Evolutionary conservation across 306 rosid genomes (phyloP).

Genomic region (Fragaria ananassa): DNA sequence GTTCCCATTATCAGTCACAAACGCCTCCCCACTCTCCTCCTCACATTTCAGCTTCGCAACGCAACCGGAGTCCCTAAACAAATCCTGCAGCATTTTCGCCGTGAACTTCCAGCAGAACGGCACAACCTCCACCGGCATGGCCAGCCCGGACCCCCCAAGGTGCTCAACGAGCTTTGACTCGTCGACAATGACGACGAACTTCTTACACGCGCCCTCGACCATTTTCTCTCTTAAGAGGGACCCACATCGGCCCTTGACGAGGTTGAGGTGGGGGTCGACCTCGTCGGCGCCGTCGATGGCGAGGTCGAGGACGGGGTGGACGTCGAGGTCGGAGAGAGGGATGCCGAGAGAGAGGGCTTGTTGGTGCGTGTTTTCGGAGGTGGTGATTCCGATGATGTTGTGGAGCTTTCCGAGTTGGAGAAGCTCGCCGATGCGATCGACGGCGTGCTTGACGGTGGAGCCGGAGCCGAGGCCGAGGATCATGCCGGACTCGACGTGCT

Average conservation of each 20-base stretch:
- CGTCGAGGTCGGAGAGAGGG: conserved; percentile 72
- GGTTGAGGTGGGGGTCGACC: conserved; percentile 67
- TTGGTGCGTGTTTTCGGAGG: conserved; percentile 58
- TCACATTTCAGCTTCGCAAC: conserved; percentile 54
- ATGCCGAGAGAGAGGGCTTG: conserved; percentile 66
- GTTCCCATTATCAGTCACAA: conserved; percentile 70
- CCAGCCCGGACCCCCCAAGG: conserved; percentile 68
- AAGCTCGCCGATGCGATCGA: conserved; percentile 75
- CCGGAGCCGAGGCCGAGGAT: conserved; percentile 93
- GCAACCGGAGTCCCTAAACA: conserved; percentile 52
- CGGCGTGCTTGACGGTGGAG: conserved; percentile 81
- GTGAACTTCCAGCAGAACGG: conserved; percentile 74
- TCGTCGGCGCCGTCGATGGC: conserved; percentile 90
- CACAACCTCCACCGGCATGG: conserved; percentile 79
- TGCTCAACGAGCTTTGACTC: conserved; percentile 59
- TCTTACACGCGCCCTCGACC: conserved; percentile 71
- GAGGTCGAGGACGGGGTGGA: conserved; percentile 66
- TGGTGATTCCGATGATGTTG: conserved; percentile 70
- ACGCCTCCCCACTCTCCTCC: conserved; percentile 42
- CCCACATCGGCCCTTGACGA: conserved; percentile 88
- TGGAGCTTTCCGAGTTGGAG: conserved; percentile 56
- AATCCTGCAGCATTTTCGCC: conserved; percentile 39
- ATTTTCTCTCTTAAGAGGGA: conserved; percentile 79
- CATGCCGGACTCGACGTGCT: conserved; percentile 78
- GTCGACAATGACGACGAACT: conserved; percentile 71